Conservation (phyloP, 2,329 filamentous ascomycete genomes). For the Orbilia ellipsospora region DNA sequence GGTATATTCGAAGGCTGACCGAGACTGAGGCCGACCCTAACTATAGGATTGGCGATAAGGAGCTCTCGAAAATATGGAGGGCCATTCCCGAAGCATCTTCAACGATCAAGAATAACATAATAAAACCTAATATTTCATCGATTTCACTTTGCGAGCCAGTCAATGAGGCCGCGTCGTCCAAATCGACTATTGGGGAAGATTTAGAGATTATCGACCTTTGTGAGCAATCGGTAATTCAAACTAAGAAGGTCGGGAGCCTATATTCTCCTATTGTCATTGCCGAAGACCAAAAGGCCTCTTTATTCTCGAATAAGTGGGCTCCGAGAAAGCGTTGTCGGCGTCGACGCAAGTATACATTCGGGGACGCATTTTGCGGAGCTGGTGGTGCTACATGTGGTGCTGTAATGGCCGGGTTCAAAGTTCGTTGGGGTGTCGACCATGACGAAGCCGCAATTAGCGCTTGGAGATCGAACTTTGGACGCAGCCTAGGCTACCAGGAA, state of each 20-base stretch:
- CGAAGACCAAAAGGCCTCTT: background rate
- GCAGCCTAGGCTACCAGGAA: slow-evolving; percentile 65
- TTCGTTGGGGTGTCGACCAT: slow-evolving; percentile 75
- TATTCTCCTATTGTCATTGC: background rate
- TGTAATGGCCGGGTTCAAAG: slow-evolving; percentile 68
- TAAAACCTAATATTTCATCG: background rate
- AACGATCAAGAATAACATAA: background rate
- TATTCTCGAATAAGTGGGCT: background rate
- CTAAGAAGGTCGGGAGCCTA: background rate
- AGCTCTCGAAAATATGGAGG: slow-evolving; percentile 56
- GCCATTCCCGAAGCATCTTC: slow-evolving; percentile 17
- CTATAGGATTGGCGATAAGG: slow-evolving; percentile 59
- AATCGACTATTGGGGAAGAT: background rate
- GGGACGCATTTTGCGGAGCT: slow-evolving; percentile 78
- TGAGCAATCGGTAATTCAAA: background rate
- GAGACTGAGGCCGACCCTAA: slow-evolving; percentile 60
- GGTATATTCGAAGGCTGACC: slow-evolving; percentile 53
- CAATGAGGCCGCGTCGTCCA: background rate
- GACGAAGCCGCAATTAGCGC: slow-evolving; percentile 69
- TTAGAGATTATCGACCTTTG: slow-evolving; percentile 3
- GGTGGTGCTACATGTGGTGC: slow-evolving; percentile 78
- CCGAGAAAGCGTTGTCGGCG: background rate
- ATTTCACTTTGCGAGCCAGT: background rate
- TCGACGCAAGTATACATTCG: slow-evolving; percentile 71
- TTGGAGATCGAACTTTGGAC: slow-evolving; percentile 71